A percentile compares a stretch with the other conserved stretches of the same genome.
phyloP scores from a whole-genome alignment of 148 eudicot genomes.

The Silene uniflora region DNA sequence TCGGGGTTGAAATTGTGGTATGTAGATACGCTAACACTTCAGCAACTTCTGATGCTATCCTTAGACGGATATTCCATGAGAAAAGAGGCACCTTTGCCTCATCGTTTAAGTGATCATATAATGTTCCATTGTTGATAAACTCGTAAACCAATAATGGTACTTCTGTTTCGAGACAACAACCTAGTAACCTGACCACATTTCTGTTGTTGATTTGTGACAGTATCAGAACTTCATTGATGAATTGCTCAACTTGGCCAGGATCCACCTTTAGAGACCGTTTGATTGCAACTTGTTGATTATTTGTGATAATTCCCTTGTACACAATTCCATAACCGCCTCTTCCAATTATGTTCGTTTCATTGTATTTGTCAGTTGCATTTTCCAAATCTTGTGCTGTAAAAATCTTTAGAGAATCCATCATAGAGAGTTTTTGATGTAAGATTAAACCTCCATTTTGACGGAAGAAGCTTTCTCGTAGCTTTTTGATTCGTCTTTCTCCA shows the following conservation, averaged over 20 bases:
- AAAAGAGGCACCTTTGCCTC: too few species aligned
- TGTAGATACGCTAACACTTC: too few species aligned
- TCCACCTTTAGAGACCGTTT: constrained; percentile 21
- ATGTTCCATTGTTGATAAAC: too few species aligned
- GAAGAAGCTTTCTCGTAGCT: constrained; percentile 4
- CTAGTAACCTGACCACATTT: constrained; percentile 23
- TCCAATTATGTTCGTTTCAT: constrained; percentile 11
- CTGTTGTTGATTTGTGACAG: constrained; percentile 22
- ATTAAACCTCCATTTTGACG: constrained; percentile 22
- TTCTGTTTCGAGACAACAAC: constrained; percentile 20
- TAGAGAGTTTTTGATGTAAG: background rate
- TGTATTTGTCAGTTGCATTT: constrained; percentile 21
- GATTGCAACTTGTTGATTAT: constrained; percentile 23
- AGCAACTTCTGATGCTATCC: too few species aligned
- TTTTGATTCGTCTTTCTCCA: background rate
- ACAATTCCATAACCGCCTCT: constrained; percentile 20
- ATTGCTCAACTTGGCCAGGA: constrained; percentile 20
- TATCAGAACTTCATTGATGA: constrained; percentile 21
- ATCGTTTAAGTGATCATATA: too few species aligned
- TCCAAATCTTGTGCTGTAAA: constrained; percentile 11
- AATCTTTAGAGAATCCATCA: constrained; percentile 7
- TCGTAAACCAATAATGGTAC: too few species aligned
- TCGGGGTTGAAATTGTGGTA: too few species aligned
- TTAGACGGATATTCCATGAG: too few species aligned
- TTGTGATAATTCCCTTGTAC: background rate